Evolutionary conservation across 208 protist genomes (phyloP), one percentile per base, ranked within the genome.

Genomic region (Acanthamoeba triangularis): DNA sequence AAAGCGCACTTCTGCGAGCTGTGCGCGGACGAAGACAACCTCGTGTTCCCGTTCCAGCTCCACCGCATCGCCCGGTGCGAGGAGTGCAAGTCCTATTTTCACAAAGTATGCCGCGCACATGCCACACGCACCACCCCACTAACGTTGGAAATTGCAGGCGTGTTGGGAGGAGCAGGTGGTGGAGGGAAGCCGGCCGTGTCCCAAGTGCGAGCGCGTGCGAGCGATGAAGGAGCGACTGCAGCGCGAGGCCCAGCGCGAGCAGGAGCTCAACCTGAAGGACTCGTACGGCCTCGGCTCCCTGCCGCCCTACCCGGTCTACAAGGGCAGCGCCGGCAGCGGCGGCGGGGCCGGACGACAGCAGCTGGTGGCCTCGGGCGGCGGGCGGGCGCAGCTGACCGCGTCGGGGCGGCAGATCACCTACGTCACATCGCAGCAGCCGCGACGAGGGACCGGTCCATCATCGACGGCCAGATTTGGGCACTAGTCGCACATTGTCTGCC

Each of bases 1-100:
- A 88, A 88, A 33, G 80, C 49, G 0, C 52, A 63, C 80, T 88
- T 63, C 30, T 88, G 80, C 80, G 80, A 88, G 52, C 47, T 88
- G 52, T 88, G 80, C 47, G 6, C 54, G n/a, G 80, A 54, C 44
- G 80, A 88, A 5, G 44, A 88, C 30, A 23, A 78, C 69, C 80
- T 88, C 49, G 49, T 88, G 44, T 88, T 88, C 33, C 49, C 80
- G 41, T 88, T 88, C 80, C 80, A 88, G 47, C 52, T 61, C 23
- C 52, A 28, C 49, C 35, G 52, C 13, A 30, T 59, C 20, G 10
- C 44, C 80, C 44, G n/a, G 35, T 88, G 80, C 47, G 80, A 61
- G 8, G 28, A 54, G 14, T 88, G 80, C 80, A 88, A 88, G 8
- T 23, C 80, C n/a, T 63, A 41, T 37, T 88, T 41, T 28, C 80